Evolutionary conservation across 306 rosid genomes (phyloP).

Genomic region (Pterocarpus santalinus): DNA sequence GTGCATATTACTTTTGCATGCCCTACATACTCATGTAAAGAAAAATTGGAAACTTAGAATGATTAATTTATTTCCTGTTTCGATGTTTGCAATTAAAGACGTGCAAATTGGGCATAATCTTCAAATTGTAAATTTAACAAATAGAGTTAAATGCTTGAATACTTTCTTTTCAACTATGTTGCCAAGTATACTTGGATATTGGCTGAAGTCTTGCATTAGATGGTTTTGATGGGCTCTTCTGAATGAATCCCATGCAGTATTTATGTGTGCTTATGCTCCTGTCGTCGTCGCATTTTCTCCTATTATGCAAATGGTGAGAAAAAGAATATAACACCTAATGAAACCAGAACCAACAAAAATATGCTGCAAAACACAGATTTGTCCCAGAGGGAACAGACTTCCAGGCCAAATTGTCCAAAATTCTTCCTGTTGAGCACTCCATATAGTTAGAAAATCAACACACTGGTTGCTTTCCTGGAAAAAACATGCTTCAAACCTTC

Average conservation of each 20-base stretch:
- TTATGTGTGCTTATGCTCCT: constrained; percentile 2
- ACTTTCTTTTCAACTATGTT: neutral
- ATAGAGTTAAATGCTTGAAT: neutral
- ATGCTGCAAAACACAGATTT: neutral
- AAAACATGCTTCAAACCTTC: constrained; percentile 4
- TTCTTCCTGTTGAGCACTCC: neutral
- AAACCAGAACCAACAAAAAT: constrained; percentile 10
- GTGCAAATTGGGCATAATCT: neutral
- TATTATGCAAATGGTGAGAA: neutral
- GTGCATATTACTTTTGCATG: neutral
- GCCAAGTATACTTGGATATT: neutral
- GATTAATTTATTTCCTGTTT: neutral
- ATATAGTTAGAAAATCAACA: constrained; percentile 15
- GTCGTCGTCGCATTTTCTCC: neutral
- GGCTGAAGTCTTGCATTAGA: neutral
- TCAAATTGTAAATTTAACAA: neutral
- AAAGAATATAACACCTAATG: neutral
- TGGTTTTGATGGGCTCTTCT: neutral
- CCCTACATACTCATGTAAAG: neutral
- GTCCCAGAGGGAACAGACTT: neutral
- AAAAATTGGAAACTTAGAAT: neutral
- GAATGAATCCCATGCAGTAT: constrained; percentile 12
- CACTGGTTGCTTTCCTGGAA: constrained; percentile 30
- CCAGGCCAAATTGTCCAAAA: constrained; percentile 3
- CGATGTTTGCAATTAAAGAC: neutral